Base-by-base conservation (phyloP, 139 green algal species). In the Chlamydomonas sphaeroides region DNA sequence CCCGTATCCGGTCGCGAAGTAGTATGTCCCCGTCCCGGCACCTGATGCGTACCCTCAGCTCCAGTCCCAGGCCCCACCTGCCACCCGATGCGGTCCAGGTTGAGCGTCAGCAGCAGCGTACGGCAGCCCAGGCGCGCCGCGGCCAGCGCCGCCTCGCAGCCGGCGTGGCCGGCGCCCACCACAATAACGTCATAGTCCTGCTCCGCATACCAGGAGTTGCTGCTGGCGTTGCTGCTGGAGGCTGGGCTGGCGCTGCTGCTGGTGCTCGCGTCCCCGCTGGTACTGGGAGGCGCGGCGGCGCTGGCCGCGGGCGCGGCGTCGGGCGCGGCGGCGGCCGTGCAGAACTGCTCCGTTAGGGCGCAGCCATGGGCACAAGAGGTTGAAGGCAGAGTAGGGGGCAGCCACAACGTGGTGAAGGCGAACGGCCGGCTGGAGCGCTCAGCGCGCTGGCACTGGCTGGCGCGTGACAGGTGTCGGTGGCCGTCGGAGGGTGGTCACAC, bases 121-220 rank as follows among this genome's bases (percentile, higher is more conserved):
- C 91, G 90, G 68, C 88, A 87, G 62, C 96, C 97, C 68, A 96
- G 80, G 10, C 96, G 91, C 0, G 96, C 94, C 7, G 97, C 88
- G 15, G 97, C 97, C 21, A 99, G 92, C 21, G 97, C 97, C 26
- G 97, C 97, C 87, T 99, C 97, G 79, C 96, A 98, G 25, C 97
- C 97, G 11, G 97, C 97, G 84, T 99, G 97, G 17, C 97, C 97
- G 1, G 88, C 97, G 23, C 97, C 97, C 26, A 99, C 96, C 30
- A 99, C 96, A 41, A 99, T 93, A 26, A 99, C 96, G 79, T 98
- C 96, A 84, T 98, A 98, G 45, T 92, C 82, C 78, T 98, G 93
- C 41, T 96, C 94, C 23, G 89, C 91, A 35, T 90, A 79, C 77
- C 84, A 87, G 18, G 79, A 42, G 72, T 26, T 41, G 53, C 3